Conservation (phyloP, 805 yeast species). For the Candida caryicola region DNA sequence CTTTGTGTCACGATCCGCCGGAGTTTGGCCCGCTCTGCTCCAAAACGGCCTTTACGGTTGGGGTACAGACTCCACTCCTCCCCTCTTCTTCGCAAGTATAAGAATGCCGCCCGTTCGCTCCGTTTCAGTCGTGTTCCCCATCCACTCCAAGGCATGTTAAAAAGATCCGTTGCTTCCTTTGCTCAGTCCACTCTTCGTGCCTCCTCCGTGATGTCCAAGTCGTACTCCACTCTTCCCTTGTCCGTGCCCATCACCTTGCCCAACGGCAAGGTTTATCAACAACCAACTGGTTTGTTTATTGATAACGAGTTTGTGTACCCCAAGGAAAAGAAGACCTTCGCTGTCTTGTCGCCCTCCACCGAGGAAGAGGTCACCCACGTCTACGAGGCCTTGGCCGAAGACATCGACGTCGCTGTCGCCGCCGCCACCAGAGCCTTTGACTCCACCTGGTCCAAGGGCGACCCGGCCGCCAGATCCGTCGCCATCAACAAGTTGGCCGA, state of each 20-base stretch:
- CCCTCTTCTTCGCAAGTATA: too few species aligned
- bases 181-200: not conserved
- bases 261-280: conserved; percentile 67
- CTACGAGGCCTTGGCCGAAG: conserved; percentile 74
- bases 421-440: conserved; percentile 82
- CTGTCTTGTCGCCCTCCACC: conserved; percentile 64
- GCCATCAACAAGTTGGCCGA: conserved; percentile 73
- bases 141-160: conserved; percentile 1
- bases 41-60: too few species aligned
- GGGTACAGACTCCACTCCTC: too few species aligned
- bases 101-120: too few species aligned
- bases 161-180: conserved; percentile 1
- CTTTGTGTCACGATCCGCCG: too few species aligned
- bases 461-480: conserved; percentile 65
- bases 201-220: conserved; percentile 12
- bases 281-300: conserved; percentile 88
- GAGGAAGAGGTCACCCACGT: conserved; percentile 68
- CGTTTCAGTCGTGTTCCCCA: too few species aligned
- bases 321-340: conserved; percentile 53
- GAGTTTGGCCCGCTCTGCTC: too few species aligned
- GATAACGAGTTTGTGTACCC: conserved; percentile 76
- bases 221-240: conserved; percentile 34
- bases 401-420: conserved; percentile 79
- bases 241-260: conserved; percentile 56
- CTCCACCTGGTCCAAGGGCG: conserved; percentile 61